Percentiles rank a stretch among this genome's conserved stretches.
These are phyloP conservation scores for Tuber aestivum DNA, from an alignment of 495 filamentous ascomycete species.

Conservation along the genomic window DNA sequence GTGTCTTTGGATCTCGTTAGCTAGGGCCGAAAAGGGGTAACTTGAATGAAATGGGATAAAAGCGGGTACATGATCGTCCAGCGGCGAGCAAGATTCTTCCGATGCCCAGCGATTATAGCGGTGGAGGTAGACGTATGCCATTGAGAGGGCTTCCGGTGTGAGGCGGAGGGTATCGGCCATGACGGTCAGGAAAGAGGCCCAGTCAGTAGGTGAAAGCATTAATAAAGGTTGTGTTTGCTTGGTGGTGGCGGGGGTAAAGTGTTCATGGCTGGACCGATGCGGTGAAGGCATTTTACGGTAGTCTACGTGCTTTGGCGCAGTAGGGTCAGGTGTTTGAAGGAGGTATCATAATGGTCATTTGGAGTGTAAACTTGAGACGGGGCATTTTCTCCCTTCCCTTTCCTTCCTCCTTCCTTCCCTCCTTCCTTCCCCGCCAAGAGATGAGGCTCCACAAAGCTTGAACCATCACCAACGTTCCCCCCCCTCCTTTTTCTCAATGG, in stretches of 20 bases:
- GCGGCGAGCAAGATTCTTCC: constrained; percentile 14
- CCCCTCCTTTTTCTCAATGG: background rate
- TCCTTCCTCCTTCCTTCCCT: background rate
- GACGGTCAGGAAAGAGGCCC: constrained; percentile 43
- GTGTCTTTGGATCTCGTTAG: constrained; percentile 40
- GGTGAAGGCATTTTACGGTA: constrained; percentile 31
- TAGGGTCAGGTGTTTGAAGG: constrained; percentile 1
- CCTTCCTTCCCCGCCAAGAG: constrained; percentile 19
- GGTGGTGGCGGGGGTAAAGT: constrained; percentile 11
- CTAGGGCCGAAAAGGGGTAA: constrained; percentile 14
- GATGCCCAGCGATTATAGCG: constrained; percentile 43
- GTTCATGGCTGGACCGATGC: constrained; percentile 15
- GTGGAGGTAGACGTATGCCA: constrained; percentile 48
- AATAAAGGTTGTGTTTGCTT: background rate
- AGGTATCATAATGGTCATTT: background rate
- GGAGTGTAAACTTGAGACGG: background rate
- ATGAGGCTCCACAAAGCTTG: constrained; percentile 19
- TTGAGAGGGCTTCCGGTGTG: constrained; percentile 46
- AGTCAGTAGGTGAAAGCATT: constrained; percentile 31
- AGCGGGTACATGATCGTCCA: constrained; percentile 40
- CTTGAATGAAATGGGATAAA: background rate
- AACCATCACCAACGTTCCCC: background rate
- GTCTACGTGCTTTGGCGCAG: constrained; percentile 7
- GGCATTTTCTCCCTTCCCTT: background rate
- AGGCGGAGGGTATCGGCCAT: constrained; percentile 47